Conservation (phyloP, 305 asterid genomes). For the Stenogyne calaminthoides region DNA sequence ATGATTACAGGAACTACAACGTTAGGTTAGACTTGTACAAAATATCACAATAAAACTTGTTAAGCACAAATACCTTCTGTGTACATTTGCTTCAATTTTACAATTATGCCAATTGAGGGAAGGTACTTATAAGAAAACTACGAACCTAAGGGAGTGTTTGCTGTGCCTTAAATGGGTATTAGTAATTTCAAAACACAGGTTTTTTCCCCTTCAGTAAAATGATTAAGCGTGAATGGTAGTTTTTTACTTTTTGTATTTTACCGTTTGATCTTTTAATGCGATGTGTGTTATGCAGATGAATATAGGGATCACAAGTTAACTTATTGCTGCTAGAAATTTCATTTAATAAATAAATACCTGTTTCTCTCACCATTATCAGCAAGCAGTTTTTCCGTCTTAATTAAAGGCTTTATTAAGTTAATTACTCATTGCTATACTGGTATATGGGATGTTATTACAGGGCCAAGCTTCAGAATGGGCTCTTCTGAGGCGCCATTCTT, state of each 20-base stretch:
- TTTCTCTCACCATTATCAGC: neutral
- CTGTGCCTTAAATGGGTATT: neutral
- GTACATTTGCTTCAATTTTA: neutral
- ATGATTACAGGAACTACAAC: neutral
- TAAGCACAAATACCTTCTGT: neutral
- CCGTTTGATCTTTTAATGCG: neutral
- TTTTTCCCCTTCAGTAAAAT: too few relatives aligned
- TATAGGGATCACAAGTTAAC: neutral
- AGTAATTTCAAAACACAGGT: neutral
- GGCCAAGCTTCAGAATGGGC: constrained; percentile 99
- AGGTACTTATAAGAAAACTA: too few relatives aligned
- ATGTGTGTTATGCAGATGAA: neutral
- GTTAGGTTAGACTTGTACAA: neutral
- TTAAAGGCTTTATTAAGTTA: neutral
- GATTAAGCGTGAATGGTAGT: too few relatives aligned
- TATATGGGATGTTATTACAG: constrained; percentile 39
- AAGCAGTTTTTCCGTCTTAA: neutral
- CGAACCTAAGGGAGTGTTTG: too few relatives aligned
- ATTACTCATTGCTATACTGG: constrained; percentile 14
- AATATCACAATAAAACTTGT: neutral
- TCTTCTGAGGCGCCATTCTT: constrained; percentile 87
- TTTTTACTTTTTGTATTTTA: neutral
- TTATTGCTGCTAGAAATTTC: neutral
- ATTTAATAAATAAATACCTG: neutral
- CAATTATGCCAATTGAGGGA: neutral